A percentile compares a stretch with the other conserved stretches of the same genome.
Evolutionary conservation across 2,329 filamentous ascomycete species (phyloP).

Genomic region (Aspergillus texensis): DNA sequence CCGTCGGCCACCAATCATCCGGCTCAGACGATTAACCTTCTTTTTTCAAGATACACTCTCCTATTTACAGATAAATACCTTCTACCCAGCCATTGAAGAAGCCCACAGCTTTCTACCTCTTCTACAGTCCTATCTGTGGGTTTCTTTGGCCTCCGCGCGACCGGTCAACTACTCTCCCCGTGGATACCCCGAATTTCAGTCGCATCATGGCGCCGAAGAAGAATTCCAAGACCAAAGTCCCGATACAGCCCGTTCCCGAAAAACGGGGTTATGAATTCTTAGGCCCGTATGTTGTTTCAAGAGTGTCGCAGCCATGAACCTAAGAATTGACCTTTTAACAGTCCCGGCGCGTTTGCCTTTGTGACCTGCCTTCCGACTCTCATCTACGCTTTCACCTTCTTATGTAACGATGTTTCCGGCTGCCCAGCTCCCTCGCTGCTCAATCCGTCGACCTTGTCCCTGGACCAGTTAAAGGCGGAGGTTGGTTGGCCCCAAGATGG

Average conservation of each 20-base stretch:
- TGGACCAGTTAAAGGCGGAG: conserved; percentile 74
- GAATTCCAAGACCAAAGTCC: conserved; percentile 31
- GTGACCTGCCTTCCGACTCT: conserved; percentile 78
- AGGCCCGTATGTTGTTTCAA: conserved; percentile 46
- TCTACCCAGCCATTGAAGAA: not conserved
- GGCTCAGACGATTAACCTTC: not conserved
- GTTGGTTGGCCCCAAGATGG: conserved; percentile 79
- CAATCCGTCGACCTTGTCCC: conserved; percentile 68
- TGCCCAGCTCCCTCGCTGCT: conserved; percentile 85
- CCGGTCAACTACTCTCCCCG: too few species aligned
- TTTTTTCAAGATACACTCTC: too few species aligned
- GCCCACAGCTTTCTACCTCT: not conserved
- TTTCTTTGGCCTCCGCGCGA: not conserved
- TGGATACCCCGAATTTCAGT: not conserved
- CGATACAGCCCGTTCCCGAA: conserved; percentile 40
- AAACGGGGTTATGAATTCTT: conserved; percentile 52
- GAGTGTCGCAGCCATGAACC: not conserved
- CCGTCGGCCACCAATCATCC: conserved; percentile 6
- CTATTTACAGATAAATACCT: too few species aligned
- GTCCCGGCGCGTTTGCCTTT: conserved; percentile 75
- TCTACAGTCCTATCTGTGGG: not conserved
- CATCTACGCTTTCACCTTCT: conserved; percentile 77
- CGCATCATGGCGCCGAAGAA: conserved; percentile 37
- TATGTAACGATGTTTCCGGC: conserved; percentile 90
- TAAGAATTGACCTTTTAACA: conserved; percentile 41